Conservation (phyloP, 768 basidiomycete species). For the Clathrus columnatus region DNA sequence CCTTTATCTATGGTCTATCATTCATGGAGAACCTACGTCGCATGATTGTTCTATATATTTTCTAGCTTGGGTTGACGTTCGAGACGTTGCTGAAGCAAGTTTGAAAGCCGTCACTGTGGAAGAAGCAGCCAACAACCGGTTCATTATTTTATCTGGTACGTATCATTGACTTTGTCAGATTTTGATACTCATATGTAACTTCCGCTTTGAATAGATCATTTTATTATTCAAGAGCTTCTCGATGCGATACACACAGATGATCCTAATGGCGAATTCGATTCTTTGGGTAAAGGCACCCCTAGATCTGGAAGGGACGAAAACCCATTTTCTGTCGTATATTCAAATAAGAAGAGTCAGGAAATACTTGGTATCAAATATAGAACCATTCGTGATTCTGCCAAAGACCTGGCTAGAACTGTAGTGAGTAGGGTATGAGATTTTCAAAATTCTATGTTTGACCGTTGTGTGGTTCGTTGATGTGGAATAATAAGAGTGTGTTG, state of each 20-base stretch:
- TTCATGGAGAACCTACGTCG: conserved; percentile 24
- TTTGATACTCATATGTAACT: too few relatives aligned
- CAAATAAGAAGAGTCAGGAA: conserved; percentile 21
- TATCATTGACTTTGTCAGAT: background rate
- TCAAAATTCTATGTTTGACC: too few relatives aligned
- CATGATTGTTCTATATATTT: conserved; percentile 29
- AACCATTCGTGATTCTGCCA: conserved; percentile 23
- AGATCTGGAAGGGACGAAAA: background rate
- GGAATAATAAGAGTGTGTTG: too few relatives aligned
- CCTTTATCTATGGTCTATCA: background rate
- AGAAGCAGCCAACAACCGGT: conserved; percentile 46
- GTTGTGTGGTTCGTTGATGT: too few relatives aligned
- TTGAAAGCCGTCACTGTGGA: conserved; percentile 40
- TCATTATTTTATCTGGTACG: conserved; percentile 37
- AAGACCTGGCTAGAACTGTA: conserved; percentile 14
- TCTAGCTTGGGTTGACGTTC: conserved; percentile 43
- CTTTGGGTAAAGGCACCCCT: conserved; percentile 5
- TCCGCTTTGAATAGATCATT: background rate
- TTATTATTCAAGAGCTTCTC: background rate
- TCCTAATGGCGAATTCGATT: conserved; percentile 15
- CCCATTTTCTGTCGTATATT: conserved; percentile 18
- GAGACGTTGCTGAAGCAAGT: conserved; percentile 49
- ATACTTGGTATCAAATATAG: conserved; percentile 26
- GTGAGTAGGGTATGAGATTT: background rate
- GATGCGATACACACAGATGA: conserved; percentile 9